Evolutionary conservation across 768 basidiomycete genomes (phyloP), one percentile per base, ranked within the genome.

Genomic region (Suillus sp.): DNA sequence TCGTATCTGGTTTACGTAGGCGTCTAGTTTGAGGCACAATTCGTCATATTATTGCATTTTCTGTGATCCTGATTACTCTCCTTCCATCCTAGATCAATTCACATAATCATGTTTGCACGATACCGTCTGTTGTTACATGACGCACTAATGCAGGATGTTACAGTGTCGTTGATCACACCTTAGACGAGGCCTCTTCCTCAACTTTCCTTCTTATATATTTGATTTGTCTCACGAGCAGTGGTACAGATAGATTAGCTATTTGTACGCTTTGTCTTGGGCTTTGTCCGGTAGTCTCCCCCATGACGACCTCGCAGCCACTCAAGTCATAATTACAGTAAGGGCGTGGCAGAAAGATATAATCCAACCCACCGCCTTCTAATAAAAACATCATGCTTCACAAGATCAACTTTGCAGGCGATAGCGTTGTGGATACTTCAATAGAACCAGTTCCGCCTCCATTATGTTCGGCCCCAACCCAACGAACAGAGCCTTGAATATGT

Each of bases 321-420:
- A 47, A 22, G 11, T 13, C 10, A 45, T 7, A 25, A 47, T 7
- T 47, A 25, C 13, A 47, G 10, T 3, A 22, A 25, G 22, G n/a
- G 22, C n/a, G 2, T 45, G 1, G 45, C n/a, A 45, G 2, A 22
- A 47, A 22, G 6, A 48, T 25, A 27, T 16, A 30, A 30, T 27
- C 4, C 1, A 9, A 54, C 13, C 4, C 34, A 13, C 32, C 59
- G 11, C 22, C 22, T 25, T 48, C 47, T 13, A 48, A 48, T 25
- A 3, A 25, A 25, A 34, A 60, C 45, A 20, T 9, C 20, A n/a
- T 57, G 35, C 27, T 59, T 40, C 40, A 63, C 50, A 62, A 37
- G 25, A 61, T 42, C 25, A 62, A 34, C 48, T 27, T 61, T 18
- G 60, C 53, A 47, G 60, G 63, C 10, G 62, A 37, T n/a, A 62